These are phyloP conservation scores for Russula earlei DNA, from an alignment of 768 basidiomycete species.

Conservation along the genomic window DNA sequence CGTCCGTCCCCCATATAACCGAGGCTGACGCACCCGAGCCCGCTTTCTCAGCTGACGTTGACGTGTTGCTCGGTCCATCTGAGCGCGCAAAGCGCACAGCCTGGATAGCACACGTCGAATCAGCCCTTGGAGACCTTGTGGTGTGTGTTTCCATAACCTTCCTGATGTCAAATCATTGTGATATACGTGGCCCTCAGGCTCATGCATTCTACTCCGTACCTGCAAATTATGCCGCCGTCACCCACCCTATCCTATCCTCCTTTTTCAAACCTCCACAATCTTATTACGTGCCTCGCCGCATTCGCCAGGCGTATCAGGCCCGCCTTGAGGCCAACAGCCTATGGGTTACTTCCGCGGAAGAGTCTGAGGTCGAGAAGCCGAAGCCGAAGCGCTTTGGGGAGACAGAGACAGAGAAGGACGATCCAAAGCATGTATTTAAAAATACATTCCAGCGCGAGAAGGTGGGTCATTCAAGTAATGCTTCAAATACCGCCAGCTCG, in stretches of 20 bases:
- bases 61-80: constrained; percentile 34
- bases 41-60: constrained; percentile 33
- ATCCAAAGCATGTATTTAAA: constrained; percentile 32
- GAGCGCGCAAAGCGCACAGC: constrained; percentile 51
- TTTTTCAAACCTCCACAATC: constrained; percentile 58
- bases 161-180: not conserved
- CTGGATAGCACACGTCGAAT: constrained; percentile 56
- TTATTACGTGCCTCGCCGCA: constrained; percentile 61
- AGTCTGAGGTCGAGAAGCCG: constrained; percentile 38
- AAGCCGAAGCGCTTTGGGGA: constrained; percentile 32
- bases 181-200: constrained; percentile 33
- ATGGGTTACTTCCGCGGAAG: constrained; percentile 40
- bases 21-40: constrained; percentile 10
- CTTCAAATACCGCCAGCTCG: not conserved
- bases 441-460: constrained; percentile 57
- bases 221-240: constrained; percentile 53
- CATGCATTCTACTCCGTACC: constrained; percentile 53
- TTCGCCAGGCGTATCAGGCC: constrained; percentile 45
- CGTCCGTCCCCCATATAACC: constrained; percentile 24
- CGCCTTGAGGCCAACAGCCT: constrained; percentile 56
- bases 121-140: constrained; percentile 58
- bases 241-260: constrained; percentile 43
- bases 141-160: constrained; percentile 40
- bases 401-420: constrained; percentile 24
- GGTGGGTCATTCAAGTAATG: constrained; percentile 29